Percentiles rank a stretch among this genome's conserved stretches.
phyloP scores from a whole-genome alignment of 2,329 filamentous ascomycete species.

The Penicillium palitans region DNA sequence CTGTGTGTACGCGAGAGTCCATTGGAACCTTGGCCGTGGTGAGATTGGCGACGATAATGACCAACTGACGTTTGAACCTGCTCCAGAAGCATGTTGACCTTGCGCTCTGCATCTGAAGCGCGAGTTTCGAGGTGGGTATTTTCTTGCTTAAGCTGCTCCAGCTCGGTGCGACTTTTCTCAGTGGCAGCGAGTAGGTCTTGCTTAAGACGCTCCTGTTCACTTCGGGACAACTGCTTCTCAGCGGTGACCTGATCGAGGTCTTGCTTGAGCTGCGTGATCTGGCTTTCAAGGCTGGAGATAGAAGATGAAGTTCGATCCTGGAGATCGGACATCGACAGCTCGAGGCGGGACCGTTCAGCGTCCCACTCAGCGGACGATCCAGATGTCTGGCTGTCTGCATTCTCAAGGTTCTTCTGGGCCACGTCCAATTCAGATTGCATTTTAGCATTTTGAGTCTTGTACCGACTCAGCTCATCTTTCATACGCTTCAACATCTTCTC shows the following conservation, averaged over 20 bases:
- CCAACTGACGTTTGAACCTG: slow-evolving; percentile 93
- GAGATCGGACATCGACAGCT: slow-evolving; percentile 66
- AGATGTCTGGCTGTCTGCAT: slow-evolving; percentile 37
- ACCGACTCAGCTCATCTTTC: slow-evolving; percentile 92
- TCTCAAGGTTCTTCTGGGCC: slow-evolving; percentile 56
- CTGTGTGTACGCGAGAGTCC: slow-evolving; percentile 54
- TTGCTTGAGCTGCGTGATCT: slow-evolving; percentile 67
- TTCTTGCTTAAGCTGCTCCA: slow-evolving; percentile 80
- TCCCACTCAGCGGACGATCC: slow-evolving; percentile 67
- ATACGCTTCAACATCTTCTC: slow-evolving; percentile 99
- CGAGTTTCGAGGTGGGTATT: slow-evolving; percentile 79
- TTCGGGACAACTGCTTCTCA: slow-evolving; percentile 68
- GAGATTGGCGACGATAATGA: slow-evolving; percentile 80
- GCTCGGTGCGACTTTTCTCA: slow-evolving; percentile 62
- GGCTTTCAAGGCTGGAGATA: slow-evolving; percentile 67
- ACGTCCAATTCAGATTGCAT: slow-evolving; percentile 79
- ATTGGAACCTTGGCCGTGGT: slow-evolving; percentile 43
- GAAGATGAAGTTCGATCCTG: slow-evolving; percentile 69
- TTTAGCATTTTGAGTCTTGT: slow-evolving; percentile 81
- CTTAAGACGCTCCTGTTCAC: slow-evolving; percentile 55
- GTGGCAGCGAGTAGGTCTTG: slow-evolving; percentile 58
- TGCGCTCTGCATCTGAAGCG: slow-evolving; percentile 85
- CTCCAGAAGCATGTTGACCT: slow-evolving; percentile 87
- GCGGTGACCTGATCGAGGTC: slow-evolving; percentile 66
- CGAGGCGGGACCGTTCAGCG: slow-evolving; percentile 66